Evolutionary conservation across 331 rosid species (phyloP).

Genomic region (Quercus phellos): DNA sequence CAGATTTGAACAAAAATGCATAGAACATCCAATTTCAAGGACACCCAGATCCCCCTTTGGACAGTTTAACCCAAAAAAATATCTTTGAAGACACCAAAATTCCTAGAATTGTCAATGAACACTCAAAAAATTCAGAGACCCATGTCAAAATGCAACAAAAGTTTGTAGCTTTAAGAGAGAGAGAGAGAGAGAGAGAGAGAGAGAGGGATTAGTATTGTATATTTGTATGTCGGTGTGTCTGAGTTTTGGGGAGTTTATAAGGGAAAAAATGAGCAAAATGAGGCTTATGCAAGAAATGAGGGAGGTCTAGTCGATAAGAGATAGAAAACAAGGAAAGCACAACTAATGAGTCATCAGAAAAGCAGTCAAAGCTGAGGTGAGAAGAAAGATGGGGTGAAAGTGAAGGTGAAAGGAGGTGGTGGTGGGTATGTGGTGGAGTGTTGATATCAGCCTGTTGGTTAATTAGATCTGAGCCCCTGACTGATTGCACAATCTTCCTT

Average conservation of each 20-base stretch:
- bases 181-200: too few species aligned
- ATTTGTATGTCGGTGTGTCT: conserved; percentile 10
- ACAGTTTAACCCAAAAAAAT: conserved; percentile 13
- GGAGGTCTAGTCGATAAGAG: conserved; percentile 26
- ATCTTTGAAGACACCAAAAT: conserved; percentile 14
- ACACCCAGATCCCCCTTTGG: conserved; percentile 42
- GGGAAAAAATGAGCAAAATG: background rate
- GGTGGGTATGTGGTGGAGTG: conserved; percentile 33
- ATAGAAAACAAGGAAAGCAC: conserved; percentile 25
- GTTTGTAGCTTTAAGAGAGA: background rate
- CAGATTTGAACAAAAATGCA: conserved; percentile 21
- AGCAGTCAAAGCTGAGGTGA: conserved; percentile 29
- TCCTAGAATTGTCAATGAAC: background rate
- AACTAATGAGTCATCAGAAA: conserved; percentile 21
- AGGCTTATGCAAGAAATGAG: conserved; percentile 17
- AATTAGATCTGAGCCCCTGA: conserved; percentile 41
- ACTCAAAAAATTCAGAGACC: conserved; percentile 2
- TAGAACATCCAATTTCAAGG: conserved; percentile 15
- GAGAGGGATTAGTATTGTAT: background rate
- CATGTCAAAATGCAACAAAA: conserved; percentile 19
- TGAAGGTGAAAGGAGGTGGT: conserved; percentile 6
- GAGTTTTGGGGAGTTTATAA: conserved; percentile 20
- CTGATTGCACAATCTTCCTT: background rate
- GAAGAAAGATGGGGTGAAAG: conserved; percentile 24
- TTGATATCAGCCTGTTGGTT: conserved; percentile 38